phyloP scores from a whole-genome alignment of 352 stramenopile species.

The Globisporangium spiculum region DNA sequence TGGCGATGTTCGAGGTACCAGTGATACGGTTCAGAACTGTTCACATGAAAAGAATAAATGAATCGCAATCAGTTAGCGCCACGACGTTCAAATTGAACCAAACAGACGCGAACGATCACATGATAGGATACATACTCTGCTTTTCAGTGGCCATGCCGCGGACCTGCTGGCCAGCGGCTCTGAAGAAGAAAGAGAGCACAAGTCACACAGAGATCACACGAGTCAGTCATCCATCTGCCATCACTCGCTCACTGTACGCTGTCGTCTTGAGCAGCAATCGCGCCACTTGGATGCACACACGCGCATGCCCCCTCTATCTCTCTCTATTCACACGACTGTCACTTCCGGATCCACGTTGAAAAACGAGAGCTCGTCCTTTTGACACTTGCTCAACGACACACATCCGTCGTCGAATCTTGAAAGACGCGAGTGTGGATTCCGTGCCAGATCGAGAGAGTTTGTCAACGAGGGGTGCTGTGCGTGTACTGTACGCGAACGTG shows the following conservation, averaged over 20 bases:
- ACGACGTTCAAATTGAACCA: not conserved
- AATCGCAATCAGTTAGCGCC: not conserved
- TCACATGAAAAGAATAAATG: conserved; percentile 1
- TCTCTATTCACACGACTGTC: not conserved
- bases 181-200: conserved; percentile 20
- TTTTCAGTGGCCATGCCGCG: conserved; percentile 99
- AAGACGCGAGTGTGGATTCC: not conserved
- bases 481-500: no score
- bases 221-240: not conserved
- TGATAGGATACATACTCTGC: conserved; percentile 81
- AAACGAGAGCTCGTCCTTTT: no score
- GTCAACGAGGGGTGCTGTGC: no score
- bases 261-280: not conserved
- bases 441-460: not conserved
- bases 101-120: not conserved
- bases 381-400: no score
- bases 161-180: conserved; percentile 63
- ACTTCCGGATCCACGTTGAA: not conserved
- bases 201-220: not conserved
- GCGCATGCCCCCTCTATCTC: not conserved
- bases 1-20: conserved; percentile 99
- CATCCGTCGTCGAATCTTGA: no score
- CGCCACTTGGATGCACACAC: not conserved
- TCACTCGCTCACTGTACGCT: not conserved
- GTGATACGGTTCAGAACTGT: conserved; percentile 94